Base-by-base conservation (phyloP, 2,329 filamentous ascomycete genomes). In the Fusarium decemcellulare region DNA sequence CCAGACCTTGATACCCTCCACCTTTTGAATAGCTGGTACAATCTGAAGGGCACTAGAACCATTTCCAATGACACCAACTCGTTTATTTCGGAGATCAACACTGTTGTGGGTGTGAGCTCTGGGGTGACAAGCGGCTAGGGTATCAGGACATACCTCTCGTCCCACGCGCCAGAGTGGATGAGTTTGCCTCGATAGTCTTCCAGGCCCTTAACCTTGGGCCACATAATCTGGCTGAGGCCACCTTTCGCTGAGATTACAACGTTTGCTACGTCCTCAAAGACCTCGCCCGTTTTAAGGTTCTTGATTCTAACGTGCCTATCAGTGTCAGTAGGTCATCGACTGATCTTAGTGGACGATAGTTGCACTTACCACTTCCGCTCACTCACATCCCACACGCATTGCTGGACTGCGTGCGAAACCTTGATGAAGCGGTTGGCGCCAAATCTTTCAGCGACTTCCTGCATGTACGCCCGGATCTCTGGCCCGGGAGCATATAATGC, bases 391-490 rank as follows among this genome's bases (percentile, higher is more conserved):
- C 62, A 65, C 6, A 9, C 11, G 27, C 40, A 36, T 15, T 48
- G 16, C 9, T 56, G 30, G 10, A 62, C 62, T 0, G 48, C 44
- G 14, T 65, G 62, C 16, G 51, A 57, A n/a, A 52, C 30, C 34
- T 61, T 61, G 39, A 65, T 57, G n/a, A 18, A 65, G 15, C 62
- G 51, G 6, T 37, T 57, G 8, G 59, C 62, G 9, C 59, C 59
- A 40, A 57, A 65, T 14, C 52, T 44, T 23, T 61, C 58, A 5
- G 62, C 62, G 18, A 65, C 52, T 16, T 57, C 58, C 32, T 61
- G 58, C 51, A 65, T 61, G 11, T 65, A 65, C 18, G 50, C 58
- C 6, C 62, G 52, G 16, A 65, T 65, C 18, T 65, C 62, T 37
- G 51, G 44, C 6, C 51, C 58, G 29, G 62, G 58, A 16, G 59